Evolutionary conservation across 2,329 filamentous ascomycete species (phyloP), one percentile per base, ranked within the genome.

Genomic region (Claviceps purpurea): DNA sequence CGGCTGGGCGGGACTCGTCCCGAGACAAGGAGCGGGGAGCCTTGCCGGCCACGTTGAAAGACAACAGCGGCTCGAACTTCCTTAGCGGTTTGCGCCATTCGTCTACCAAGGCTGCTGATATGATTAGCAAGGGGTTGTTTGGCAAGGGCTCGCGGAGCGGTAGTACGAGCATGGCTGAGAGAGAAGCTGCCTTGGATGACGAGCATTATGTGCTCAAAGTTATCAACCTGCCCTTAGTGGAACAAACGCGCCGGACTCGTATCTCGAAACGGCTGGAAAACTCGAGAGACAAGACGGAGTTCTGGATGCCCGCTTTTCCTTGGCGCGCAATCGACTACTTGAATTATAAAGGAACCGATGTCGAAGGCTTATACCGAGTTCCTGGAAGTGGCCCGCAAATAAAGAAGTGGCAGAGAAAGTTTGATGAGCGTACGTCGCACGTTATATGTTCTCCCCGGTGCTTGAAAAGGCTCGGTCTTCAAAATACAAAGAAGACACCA

Each of bases 241-340:
- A 95, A 65, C 91, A 97, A 69, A 90, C 90, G 6, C 82, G 91
- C n/a, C 74, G 83, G 57, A 96, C 91, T 0, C 80, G 91, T 56
- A 96, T 97, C 64, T 94, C 89, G 7, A 94, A 91, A 68, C 81
- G 85, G 34, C 73, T 97, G 44, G 88, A 94, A 62, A 81, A 87
- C 55, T 95, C 90, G 10, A 81, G 84, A 56, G 91, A 97, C 64
- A 96, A 96, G 74, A 97, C 91, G 0, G 91, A 96, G 63, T 97
- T 94, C 64, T 97, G 91, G 91, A 95, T 97, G 90, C 91, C 91
- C 13, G 87, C 89, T 6, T 84, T 97, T 54, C 90, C 91, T 0
- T 96, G 91, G 86, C 79, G 91, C 56, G 94, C 89, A 54, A 96
- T 97, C 58, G 91, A 97, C 70, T 96, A 95, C 65, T 74, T 97